Conservation (phyloP, 2,329 filamentous ascomycete species). For the Aureobasidium sp. region DNA sequence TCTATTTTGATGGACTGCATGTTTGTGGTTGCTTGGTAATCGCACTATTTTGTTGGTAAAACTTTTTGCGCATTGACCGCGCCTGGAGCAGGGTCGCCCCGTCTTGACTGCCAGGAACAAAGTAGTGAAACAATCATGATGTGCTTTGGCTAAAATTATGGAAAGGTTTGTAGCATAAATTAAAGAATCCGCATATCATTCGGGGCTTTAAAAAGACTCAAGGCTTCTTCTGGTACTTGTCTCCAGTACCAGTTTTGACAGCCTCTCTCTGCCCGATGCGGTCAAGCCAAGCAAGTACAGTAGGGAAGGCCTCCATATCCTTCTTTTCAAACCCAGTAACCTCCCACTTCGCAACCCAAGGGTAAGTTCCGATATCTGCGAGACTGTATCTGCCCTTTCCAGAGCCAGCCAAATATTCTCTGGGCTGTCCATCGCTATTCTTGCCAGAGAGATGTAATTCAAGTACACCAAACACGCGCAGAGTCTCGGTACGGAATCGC, state of each 20-base stretch:
- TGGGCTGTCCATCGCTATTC: slow-evolving; percentile 37
- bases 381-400: slow-evolving; percentile 50
- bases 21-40: neutral
- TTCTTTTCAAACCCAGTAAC: slow-evolving; percentile 39
- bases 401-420: slow-evolving; percentile 48
- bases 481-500: slow-evolving; percentile 46
- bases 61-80: neutral
- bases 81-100: neutral
- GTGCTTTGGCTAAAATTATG: too few species aligned
- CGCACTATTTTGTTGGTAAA: neutral
- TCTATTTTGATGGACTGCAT: neutral
- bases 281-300: slow-evolving; percentile 48
- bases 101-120: neutral
- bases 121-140: too few species aligned
- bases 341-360: slow-evolving; percentile 44
- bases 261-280: slow-evolving; percentile 44
- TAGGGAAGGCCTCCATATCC: slow-evolving; percentile 45
- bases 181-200: neutral
- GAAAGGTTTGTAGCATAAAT: too few species aligned
- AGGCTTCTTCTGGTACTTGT: slow-evolving; percentile 26
- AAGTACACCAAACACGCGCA: slow-evolving; percentile 49
- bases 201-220: neutral
- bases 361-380: slow-evolving; percentile 48
- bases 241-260: slow-evolving; percentile 41
- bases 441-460: slow-evolving; percentile 48